A percentile compares a stretch with the other conserved stretches of the same genome.
These are phyloP conservation scores for Teratosphaeria destructans DNA, from an alignment of 2,329 filamentous ascomycete species.

Conservation along the genomic window DNA sequence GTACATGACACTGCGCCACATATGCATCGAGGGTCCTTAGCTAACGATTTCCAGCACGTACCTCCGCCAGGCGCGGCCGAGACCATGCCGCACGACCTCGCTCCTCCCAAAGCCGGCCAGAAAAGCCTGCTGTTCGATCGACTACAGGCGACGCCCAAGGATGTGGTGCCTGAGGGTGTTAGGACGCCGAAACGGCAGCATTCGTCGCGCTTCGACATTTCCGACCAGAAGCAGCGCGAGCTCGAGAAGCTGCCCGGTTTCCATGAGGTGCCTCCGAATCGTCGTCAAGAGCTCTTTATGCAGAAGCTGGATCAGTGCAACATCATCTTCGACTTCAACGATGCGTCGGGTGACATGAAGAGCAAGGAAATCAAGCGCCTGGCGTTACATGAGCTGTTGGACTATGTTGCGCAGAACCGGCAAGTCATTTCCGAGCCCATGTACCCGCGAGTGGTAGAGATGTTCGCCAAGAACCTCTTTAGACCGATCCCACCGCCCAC, in stretches of 20 bases:
- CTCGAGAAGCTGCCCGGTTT: slow-evolving; percentile 96
- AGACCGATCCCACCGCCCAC: slow-evolving; percentile 92
- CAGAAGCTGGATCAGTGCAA: slow-evolving; percentile 99
- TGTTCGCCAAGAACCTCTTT: slow-evolving; percentile 99
- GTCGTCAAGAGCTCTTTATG: slow-evolving; percentile 95
- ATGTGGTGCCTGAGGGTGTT: slow-evolving; percentile 79
- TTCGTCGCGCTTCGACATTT: slow-evolving; percentile 95
- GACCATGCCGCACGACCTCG: slow-evolving; percentile 95
- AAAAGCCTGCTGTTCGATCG: slow-evolving; percentile 81
- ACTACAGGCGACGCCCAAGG: slow-evolving; percentile 87
- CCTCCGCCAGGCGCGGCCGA: slow-evolving; percentile 88
- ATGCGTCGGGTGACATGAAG: slow-evolving; percentile 97
- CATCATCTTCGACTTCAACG: slow-evolving; percentile 99
- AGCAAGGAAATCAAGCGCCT: slow-evolving; percentile 98
- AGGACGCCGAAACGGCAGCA: slow-evolving; percentile 94
- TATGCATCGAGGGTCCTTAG: not conserved
- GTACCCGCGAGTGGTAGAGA: slow-evolving; percentile 96
- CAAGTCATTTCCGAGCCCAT: slow-evolving; percentile 98
- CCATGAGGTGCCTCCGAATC: slow-evolving; percentile 91
- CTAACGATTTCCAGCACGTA: slow-evolving; percentile 53
- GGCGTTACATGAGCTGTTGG: slow-evolving; percentile 86
- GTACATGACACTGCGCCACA: slow-evolving; percentile 35
- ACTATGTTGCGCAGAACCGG: slow-evolving; percentile 97
- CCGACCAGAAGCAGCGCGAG: slow-evolving; percentile 76
- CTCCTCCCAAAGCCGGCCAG: slow-evolving; percentile 80